A percentile compares a stretch with the other conserved stretches of the same genome.
Conservation (phyloP, 768 basidiomycete genomes). For the Pleurotus salmoneostramineus region DNA sequence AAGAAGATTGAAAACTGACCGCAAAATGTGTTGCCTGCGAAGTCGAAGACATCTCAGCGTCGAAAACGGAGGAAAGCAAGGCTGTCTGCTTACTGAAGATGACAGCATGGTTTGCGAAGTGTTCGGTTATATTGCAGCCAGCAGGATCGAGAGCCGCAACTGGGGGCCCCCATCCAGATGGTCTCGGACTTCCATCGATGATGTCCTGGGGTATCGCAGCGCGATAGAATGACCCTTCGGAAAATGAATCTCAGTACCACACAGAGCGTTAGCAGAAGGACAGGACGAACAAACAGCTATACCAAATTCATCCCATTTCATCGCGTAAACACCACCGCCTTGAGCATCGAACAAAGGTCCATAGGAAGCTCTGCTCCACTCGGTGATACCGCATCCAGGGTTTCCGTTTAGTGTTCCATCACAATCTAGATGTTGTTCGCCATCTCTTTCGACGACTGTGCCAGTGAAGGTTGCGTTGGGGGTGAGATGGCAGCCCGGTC, state of each 20-base stretch:
- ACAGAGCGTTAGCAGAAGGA: neutral
- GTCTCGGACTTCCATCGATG: constrained; percentile 53
- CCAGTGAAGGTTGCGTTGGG: constrained; percentile 57
- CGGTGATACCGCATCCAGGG: constrained; percentile 74
- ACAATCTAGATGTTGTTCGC: constrained; percentile 49
- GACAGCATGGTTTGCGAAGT: constrained; percentile 69
- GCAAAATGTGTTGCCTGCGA: constrained; percentile 76
- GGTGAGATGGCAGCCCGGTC: constrained; percentile 55
- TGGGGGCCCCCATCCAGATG: constrained; percentile 65
- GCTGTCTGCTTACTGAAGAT: constrained; percentile 55
- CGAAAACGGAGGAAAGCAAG: neutral
- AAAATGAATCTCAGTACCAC: neutral
- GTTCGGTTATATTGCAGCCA: constrained; percentile 52
- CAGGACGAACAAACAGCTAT: constrained; percentile 66
- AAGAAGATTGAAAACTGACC: constrained; percentile 25
- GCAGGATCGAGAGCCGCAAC: constrained; percentile 53
- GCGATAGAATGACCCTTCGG: constrained; percentile 77
- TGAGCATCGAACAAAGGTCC: constrained; percentile 77
- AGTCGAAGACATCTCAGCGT: neutral
- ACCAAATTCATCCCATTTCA: constrained; percentile 82
- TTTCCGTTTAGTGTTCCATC: constrained; percentile 50
- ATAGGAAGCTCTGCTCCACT: constrained; percentile 81
- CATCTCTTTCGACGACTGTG: constrained; percentile 47
- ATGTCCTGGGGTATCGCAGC: constrained; percentile 72
- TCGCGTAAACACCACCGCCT: constrained; percentile 82